Percentiles rank a stretch among this genome's conserved stretches.
These are phyloP conservation scores for Gamarada debralockiae DNA, from an alignment of 495 filamentous ascomycete genomes.

Conservation along the genomic window DNA sequence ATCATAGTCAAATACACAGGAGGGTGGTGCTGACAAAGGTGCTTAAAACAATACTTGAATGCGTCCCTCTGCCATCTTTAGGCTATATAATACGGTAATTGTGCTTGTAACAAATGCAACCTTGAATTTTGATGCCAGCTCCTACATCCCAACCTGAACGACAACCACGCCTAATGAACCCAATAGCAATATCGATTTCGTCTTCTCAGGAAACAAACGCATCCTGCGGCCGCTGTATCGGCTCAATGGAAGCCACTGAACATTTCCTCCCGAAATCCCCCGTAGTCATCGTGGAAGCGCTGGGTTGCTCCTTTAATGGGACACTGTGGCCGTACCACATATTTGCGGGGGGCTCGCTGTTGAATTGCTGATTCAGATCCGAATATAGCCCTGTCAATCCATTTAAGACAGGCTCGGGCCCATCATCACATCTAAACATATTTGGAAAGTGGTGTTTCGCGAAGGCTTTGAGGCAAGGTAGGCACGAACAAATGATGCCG, in stretches of 20 bases:
- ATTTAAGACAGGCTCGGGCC: not conserved
- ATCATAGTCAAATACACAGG: too few species aligned
- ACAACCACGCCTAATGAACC: too few species aligned
- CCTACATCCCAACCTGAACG: too few species aligned
- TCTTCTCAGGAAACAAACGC: too few species aligned
- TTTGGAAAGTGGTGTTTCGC: conserved; percentile 51
- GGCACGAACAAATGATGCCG: conserved; percentile 80
- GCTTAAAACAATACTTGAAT: too few species aligned
- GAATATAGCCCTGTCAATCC: not conserved
- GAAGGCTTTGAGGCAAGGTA: conserved; percentile 81
- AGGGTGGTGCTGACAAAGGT: too few species aligned
- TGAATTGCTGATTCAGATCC: not conserved
- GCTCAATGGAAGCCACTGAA: not conserved
- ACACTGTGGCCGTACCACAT: not conserved
- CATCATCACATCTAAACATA: not conserved
- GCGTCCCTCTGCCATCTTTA: too few species aligned
- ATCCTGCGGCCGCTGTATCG: not conserved
- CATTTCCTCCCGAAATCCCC: not conserved
- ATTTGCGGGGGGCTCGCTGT: not conserved
- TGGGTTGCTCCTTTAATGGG: not conserved
- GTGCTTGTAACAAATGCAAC: too few species aligned
- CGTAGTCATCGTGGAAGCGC: not conserved
- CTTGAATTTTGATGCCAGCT: too few species aligned
- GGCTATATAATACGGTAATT: too few species aligned
- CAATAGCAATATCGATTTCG: too few species aligned